These are phyloP conservation scores for Ploettnerulaceae sp. DNA, from an alignment of 2,329 filamentous ascomycete species.

Conservation along the genomic window DNA sequence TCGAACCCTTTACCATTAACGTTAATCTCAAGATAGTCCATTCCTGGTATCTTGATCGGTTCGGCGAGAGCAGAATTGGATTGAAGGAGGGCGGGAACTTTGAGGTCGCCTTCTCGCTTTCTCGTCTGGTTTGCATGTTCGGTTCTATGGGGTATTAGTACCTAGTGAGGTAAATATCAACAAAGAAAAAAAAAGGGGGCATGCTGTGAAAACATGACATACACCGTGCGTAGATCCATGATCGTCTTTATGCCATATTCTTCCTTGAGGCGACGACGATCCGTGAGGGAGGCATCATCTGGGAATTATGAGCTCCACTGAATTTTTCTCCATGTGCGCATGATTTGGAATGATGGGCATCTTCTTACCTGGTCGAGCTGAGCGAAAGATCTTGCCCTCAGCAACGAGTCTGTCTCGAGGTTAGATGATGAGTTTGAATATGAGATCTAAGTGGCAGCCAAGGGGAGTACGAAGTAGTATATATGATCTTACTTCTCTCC, in stretches of 20 bases:
- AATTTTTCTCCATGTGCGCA: not conserved
- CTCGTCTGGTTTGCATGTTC: slow-evolving; percentile 66
- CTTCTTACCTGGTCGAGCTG: slow-evolving; percentile 56
- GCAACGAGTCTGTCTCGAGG: slow-evolving; percentile 41
- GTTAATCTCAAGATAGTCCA: slow-evolving; percentile 63
- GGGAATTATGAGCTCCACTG: slow-evolving; percentile 24
- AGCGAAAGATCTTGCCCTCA: slow-evolving; percentile 63
- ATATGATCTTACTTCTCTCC: slow-evolving; percentile 45
- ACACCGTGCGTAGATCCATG: slow-evolving; percentile 76
- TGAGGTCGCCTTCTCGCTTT: slow-evolving; percentile 49
- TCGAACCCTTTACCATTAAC: slow-evolving; percentile 70
- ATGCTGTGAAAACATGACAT: slow-evolving; percentile 21
- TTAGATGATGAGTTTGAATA: slow-evolving; percentile 9
- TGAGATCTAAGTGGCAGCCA: too few relatives aligned
- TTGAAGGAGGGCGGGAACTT: slow-evolving; percentile 41
- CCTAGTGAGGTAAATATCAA: not conserved
- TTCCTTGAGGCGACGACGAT: slow-evolving; percentile 54
- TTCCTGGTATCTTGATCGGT: slow-evolving; percentile 56
- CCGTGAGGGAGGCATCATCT: slow-evolving; percentile 67
- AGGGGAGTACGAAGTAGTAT: too few relatives aligned
- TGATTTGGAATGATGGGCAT: not conserved
- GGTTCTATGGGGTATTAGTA: slow-evolving; percentile 45
- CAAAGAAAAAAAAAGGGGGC: not conserved
- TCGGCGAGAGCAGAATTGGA: slow-evolving; percentile 48
- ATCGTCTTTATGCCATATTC: slow-evolving; percentile 64